These are phyloP conservation scores for Polytolypa hystricis DNA, from an alignment of 2,329 filamentous ascomycete species.

Conservation along the genomic window DNA sequence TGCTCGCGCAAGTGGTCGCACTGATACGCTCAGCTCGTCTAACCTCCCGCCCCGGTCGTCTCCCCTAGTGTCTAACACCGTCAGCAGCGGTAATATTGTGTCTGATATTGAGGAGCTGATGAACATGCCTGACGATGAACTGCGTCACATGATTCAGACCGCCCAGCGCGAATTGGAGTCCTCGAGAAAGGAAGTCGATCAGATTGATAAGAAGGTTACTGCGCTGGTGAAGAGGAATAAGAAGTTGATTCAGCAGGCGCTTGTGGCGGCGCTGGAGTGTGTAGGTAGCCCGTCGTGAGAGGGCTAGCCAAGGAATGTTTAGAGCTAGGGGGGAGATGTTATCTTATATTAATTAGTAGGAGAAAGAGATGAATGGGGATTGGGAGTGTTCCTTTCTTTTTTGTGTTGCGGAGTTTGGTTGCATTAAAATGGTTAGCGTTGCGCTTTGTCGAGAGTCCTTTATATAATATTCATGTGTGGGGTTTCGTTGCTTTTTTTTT, in stretches of 20 bases:
- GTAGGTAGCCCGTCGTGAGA: conserved; percentile 4
- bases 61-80: conserved; percentile 19
- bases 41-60: conserved; percentile 2
- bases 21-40: conserved; percentile 13
- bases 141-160: conserved; percentile 28
- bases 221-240: conserved; percentile 33
- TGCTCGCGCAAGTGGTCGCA: conserved; percentile 25
- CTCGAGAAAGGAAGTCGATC: conserved; percentile 56
- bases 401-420: no score
- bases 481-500: not conserved
- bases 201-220: conserved; percentile 33
- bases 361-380: no score
- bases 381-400: no score
- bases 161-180: conserved; percentile 56
- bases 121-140: conserved; percentile 31
- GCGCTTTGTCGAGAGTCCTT: no score
- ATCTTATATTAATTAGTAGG: no score
- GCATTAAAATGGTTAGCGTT: no score
- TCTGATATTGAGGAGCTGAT: conserved; percentile 31
- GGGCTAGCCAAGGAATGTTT: no score
- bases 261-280: conserved; percentile 20
- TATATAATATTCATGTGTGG: no score
- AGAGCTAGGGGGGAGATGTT: no score
- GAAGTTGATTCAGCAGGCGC: conserved; percentile 32
- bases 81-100: conserved; percentile 26